Conservation (phyloP, 441 rosid genomes). For the Corymbia citriodora region DNA sequence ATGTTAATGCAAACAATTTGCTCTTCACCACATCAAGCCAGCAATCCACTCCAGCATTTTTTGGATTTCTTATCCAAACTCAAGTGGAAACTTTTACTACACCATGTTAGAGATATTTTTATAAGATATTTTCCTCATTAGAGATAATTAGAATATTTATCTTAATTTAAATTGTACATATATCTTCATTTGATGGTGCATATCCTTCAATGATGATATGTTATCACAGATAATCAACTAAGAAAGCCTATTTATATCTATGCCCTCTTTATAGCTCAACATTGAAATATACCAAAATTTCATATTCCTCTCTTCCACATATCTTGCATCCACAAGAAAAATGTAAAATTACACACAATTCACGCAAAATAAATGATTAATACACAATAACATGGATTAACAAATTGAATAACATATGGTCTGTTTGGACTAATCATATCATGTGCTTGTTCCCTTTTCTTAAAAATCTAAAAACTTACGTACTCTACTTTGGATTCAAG, state of each 20-base stretch:
- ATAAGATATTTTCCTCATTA: not conserved
- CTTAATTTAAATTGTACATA: too few species aligned
- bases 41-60: not conserved
- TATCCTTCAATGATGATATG: not conserved
- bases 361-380: not conserved
- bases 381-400: not conserved
- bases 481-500: too few species aligned
- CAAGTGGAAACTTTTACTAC: too few species aligned
- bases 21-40: not conserved
- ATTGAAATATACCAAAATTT: too few species aligned
- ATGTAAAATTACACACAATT: not conserved
- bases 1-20: too few species aligned
- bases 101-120: not conserved
- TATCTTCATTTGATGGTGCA: accelerated
- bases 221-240: not conserved
- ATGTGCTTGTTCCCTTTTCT: not conserved
- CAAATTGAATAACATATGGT: not conserved
- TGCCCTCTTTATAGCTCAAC: too few species aligned
- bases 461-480: too few species aligned
- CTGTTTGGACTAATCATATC: accelerated
- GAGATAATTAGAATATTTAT: not conserved
- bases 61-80: not conserved
- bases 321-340: not conserved
- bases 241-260: not conserved
- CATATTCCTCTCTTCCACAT: not conserved